Evolutionary conservation across 2,329 filamentous ascomycete genomes (phyloP).

Genomic region (Verticillium nonalfalfae): DNA sequence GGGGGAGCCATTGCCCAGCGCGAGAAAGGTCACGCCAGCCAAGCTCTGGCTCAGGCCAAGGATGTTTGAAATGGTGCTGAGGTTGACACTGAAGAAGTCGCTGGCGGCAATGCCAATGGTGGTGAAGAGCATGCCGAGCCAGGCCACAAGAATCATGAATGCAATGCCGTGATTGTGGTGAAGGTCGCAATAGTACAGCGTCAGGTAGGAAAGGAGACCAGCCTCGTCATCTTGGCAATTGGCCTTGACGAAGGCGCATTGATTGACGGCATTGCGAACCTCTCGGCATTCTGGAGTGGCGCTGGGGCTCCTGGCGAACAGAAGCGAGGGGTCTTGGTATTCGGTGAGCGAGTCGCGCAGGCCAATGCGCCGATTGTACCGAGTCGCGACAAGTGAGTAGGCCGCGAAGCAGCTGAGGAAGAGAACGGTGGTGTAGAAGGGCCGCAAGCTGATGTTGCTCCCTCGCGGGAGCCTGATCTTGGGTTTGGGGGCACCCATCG

Average conservation of each 20-base stretch:
- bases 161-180: constrained; percentile 63
- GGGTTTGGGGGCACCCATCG: constrained; percentile 16
- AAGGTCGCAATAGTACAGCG: constrained; percentile 83
- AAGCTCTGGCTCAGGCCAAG: constrained; percentile 93
- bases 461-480: constrained; percentile 17
- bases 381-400: constrained; percentile 31
- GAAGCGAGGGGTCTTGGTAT: constrained; percentile 9
- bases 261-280: constrained; percentile 69
- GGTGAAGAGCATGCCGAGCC: constrained; percentile 86
- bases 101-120: constrained; percentile 97
- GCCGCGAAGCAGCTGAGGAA: constrained; percentile 39
- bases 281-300: constrained; percentile 59
- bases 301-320: constrained; percentile 18
- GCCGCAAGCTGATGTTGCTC: constrained; percentile 35
- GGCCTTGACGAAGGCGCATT: constrained; percentile 77
- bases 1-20: constrained; percentile 95
- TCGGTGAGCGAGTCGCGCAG: constrained; percentile 3
- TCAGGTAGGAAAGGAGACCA: constrained; percentile 81
- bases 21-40: constrained; percentile 91
- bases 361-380: constrained; percentile 9
- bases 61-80: constrained; percentile 85
- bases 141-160: constrained; percentile 71
- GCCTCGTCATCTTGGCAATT: constrained; percentile 88
- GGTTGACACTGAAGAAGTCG: constrained; percentile 96
- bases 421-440: constrained; percentile 41